These are phyloP conservation scores for Tuber aestivum DNA, from an alignment of 495 filamentous ascomycete species.

Conservation along the genomic window DNA sequence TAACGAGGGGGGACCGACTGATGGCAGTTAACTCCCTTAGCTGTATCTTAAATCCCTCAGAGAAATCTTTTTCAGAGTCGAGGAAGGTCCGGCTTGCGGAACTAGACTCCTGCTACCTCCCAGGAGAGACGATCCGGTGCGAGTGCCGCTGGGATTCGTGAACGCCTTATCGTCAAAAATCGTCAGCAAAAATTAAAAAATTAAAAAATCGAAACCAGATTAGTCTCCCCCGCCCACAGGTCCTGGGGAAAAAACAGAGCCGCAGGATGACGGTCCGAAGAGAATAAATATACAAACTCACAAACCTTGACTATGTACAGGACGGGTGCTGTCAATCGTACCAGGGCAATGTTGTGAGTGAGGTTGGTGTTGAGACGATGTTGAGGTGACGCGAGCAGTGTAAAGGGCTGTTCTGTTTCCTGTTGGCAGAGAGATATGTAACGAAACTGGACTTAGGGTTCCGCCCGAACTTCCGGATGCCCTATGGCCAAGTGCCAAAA, in stretches of 20 bases:
- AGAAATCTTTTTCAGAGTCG: neutral
- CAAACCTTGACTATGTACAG: neutral
- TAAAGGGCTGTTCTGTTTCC: neutral
- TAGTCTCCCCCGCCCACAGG: neutral
- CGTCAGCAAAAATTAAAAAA: neutral
- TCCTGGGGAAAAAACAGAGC: neutral
- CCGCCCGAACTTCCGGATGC: neutral
- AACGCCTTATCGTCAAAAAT: neutral
- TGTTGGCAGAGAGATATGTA: neutral
- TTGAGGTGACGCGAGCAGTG: neutral
- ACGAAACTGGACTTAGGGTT: neutral
- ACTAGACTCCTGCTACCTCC: neutral
- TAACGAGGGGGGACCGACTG: constrained; percentile 1
- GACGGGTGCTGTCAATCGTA: neutral
- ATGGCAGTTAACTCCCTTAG: neutral
- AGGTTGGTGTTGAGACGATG: neutral
- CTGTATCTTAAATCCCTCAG: neutral
- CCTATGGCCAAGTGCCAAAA: neutral
- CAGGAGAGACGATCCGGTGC: neutral
- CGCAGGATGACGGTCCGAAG: neutral
- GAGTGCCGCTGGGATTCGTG: neutral
- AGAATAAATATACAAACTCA: neutral
- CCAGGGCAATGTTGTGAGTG: neutral
- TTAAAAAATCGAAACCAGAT: too few relatives aligned
- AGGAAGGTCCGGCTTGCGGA: neutral